Evolutionary conservation across 805 yeast species (phyloP).

Genomic region (Sugiyamaella smithiae): DNA sequence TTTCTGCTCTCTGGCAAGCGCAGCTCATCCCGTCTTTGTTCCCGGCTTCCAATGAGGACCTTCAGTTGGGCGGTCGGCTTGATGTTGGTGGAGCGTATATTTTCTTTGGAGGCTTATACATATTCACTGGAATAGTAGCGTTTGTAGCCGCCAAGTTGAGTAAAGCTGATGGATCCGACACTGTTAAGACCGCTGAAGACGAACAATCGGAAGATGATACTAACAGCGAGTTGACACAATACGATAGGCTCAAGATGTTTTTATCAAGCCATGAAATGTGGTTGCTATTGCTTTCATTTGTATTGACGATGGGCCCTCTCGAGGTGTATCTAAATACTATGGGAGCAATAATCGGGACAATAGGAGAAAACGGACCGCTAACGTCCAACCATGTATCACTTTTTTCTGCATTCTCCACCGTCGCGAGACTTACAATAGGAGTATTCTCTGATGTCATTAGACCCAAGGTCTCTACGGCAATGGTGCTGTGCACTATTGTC

Average conservation of each 20-base stretch:
- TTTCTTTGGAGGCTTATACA: conserved; percentile 25
- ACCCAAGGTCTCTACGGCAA: conserved; percentile 28
- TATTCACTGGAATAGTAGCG: conserved; percentile 27
- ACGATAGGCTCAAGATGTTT: conserved; percentile 30
- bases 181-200: conserved; percentile 27
- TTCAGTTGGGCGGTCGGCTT: conserved; percentile 15
- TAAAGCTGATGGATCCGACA: conserved; percentile 33
- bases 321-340: conserved; percentile 83
- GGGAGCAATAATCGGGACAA: conserved; percentile 61
- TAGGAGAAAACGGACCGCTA: conserved; percentile 24
- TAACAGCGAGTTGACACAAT: conserved; percentile 27
- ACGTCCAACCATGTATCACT: conserved; percentile 46
- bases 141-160: conserved; percentile 29
- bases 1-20: conserved; percentile 73
- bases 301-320: conserved; percentile 74
- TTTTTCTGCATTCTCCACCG: conserved; percentile 66
- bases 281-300: conserved; percentile 57
- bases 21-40: conserved; percentile 46
- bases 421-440: conserved; percentile 66
- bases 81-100: conserved; percentile 21
- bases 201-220: conserved; percentile 14
- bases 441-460: conserved; percentile 60
- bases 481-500: conserved; percentile 31
- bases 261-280: conserved; percentile 60
- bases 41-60: conserved; percentile 26